A percentile compares a stretch with the other conserved stretches of the same genome.
Conservation (phyloP, 805 yeast species). For the Yarrowia alimentaria region DNA sequence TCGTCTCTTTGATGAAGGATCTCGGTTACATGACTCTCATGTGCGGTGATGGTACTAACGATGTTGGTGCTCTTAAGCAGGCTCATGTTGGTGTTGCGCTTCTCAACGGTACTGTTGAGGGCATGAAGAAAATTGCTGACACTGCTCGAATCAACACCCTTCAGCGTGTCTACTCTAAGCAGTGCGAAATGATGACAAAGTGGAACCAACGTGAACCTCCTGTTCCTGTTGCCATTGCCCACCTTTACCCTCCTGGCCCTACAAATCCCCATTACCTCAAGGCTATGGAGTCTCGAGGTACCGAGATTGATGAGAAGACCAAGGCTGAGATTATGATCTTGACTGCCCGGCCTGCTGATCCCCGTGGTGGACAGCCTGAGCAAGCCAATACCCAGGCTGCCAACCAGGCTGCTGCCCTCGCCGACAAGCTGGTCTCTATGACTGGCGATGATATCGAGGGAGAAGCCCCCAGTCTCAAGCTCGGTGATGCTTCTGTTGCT, state of each 20-base stretch:
- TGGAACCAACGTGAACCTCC: conserved; percentile 72
- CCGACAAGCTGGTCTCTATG: conserved; percentile 62
- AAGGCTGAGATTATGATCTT: conserved; percentile 44
- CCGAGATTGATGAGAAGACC: conserved; percentile 60
- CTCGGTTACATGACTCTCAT: conserved; percentile 90
- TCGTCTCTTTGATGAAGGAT: conserved; percentile 76
- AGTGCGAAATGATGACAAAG: conserved; percentile 68
- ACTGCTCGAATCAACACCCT: conserved; percentile 64
- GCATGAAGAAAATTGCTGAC: conserved; percentile 85
- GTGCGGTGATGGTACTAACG: conserved; percentile 99
- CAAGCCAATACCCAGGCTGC: conserved; percentile 35
- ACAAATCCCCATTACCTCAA: conserved; percentile 80
- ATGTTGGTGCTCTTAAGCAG: conserved; percentile 98
- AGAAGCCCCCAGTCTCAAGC: conserved; percentile 88
- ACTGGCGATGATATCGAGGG: conserved; percentile 54
- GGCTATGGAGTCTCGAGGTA: conserved; percentile 83
- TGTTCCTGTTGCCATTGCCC: conserved; percentile 85
- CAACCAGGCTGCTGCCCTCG: conserved; percentile 47
- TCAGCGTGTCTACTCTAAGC: conserved; percentile 75
- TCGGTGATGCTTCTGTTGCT: conserved; percentile 98
- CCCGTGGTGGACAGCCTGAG: conserved; percentile 40
- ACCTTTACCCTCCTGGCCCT: conserved; percentile 94
- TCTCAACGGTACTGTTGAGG: conserved; percentile 93
- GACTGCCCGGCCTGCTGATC: conserved; percentile 42
- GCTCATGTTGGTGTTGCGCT: conserved; percentile 98